phyloP scores from a whole-genome alignment of 2,329 filamentous ascomycete species.

The Fusarium sambucinum region DNA sequence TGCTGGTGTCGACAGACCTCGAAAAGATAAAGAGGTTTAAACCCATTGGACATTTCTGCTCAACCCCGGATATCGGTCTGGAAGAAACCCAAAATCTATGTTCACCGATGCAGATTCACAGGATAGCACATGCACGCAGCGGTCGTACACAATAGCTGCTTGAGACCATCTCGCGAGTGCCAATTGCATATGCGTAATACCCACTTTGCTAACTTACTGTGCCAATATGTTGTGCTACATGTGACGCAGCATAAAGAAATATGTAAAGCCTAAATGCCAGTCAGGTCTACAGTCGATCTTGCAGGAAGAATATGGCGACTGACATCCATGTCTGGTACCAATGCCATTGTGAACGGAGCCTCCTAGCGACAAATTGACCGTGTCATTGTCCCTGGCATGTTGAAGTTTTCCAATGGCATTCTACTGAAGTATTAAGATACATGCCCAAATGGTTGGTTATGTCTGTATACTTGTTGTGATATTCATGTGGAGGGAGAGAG shows the following conservation, averaged over 20 bases:
- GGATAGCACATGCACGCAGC: constrained; percentile 12
- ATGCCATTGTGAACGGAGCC: not conserved
- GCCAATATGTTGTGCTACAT: constrained; percentile 14
- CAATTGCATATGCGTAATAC: constrained; percentile 13
- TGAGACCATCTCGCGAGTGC: not conserved
- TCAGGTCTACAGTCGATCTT: not conserved
- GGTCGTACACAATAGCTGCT: constrained; percentile 16
- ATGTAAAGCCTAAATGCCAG: not conserved
- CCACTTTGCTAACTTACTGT: not conserved
- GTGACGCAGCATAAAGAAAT: not conserved
- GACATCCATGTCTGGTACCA: not conserved
- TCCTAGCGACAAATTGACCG: not conserved
- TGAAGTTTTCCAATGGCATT: not conserved
- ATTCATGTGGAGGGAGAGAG: not conserved
- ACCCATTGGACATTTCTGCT: constrained; percentile 32
- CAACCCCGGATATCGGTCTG: constrained; percentile 32
- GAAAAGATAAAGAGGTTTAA: constrained; percentile 41
- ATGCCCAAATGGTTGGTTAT: constrained; percentile 27
- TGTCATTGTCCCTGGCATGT: not conserved
- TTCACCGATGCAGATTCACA: constrained; percentile 36
- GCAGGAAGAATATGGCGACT: not conserved
- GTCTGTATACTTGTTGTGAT: not conserved
- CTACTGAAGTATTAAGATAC: constrained; percentile 9
- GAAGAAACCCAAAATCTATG: constrained; percentile 7
- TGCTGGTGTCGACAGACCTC: not conserved